Evolutionary conservation across 2,329 filamentous ascomycete genomes (phyloP).

Genomic region (Aspergillus arachidicola): DNA sequence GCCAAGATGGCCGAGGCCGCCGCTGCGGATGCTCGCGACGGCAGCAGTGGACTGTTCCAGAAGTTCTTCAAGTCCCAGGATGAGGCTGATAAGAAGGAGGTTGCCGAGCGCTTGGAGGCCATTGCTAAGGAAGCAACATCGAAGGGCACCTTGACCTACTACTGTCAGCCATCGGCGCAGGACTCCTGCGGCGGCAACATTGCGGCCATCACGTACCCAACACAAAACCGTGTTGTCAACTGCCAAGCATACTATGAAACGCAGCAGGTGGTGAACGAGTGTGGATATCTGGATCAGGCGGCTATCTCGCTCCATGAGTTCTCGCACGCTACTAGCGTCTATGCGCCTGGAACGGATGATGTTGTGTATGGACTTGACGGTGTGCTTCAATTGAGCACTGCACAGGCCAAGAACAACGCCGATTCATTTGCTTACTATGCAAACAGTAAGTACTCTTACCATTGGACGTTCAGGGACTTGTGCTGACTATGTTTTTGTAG

Average conservation of each 20-base stretch:
- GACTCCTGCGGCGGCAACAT: conserved; percentile 21
- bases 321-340: conserved; percentile 16
- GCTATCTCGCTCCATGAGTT: conserved; percentile 19
- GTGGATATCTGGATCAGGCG: conserved; percentile 17
- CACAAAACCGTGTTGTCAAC: conserved; percentile 17
- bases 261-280: conserved; percentile 5
- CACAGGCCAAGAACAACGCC: conserved; percentile 14
- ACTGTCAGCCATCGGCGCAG: conserved; percentile 14
- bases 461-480: neutral
- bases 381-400: conserved; percentile 12
- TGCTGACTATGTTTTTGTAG: neutral
- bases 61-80: conserved; percentile 20
- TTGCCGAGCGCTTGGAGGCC: conserved; percentile 17
- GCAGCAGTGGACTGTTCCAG: conserved; percentile 11
- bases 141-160: conserved; percentile 17
- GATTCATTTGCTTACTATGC: conserved; percentile 23
- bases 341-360: conserved; percentile 20
- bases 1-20: conserved; percentile 18
- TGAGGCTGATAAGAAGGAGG: conserved; percentile 10
- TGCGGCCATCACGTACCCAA: conserved; percentile 20
- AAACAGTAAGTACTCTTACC: conserved; percentile 9
- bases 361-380: conserved; percentile 16
- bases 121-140: conserved; percentile 19
- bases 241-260: conserved; percentile 20
- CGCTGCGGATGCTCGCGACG: conserved; percentile 15